Base-by-base conservation (phyloP, 352 stramenopile genomes). In the Globisporangium nagaii region DNA sequence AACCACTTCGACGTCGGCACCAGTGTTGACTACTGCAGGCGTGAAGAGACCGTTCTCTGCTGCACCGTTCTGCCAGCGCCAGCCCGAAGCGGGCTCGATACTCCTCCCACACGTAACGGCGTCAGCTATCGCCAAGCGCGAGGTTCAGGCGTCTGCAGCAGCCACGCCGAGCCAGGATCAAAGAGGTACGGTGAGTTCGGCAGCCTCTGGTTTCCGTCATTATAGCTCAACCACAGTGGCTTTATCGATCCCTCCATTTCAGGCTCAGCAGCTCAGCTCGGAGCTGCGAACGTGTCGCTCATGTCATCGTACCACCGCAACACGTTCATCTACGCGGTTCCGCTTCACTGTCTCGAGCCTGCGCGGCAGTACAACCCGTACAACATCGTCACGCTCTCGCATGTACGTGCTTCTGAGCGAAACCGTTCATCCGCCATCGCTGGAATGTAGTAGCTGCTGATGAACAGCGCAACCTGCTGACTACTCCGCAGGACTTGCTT, bases 241-340 rank as follows among this genome's bases (percentile, higher is more conserved):
- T 13, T 30, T 22, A 35, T 15, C 42, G 27, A 49, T 5, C 11
- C 42, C 11, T 19, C 20, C 3, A 20, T 13, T 10, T 22, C 35
- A 37, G 48, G 9, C 11, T 41, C 37, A 42, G 6, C 3, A 25
- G 24, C 30, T 10, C 39, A 44, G 4, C 32, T 45, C 3, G 19
- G 27, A 4, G 0, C 30, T 3, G 5, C 22, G 17, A 46, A 28
- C 9, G 22, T 40, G 22, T 7, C 20, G 19, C 2, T 56, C 31
- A 53, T 58, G 48, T 0, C 32, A 13, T 36, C 48, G 30, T 60
- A 53, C 22, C 61, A 71, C n/a, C 53, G 53, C 11, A 70, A 85
- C 25, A 84, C 76, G 1, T 91, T 91, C 52, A 62, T 78, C 1
- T 91, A 91, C 28, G 78, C 76, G 3, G 73, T 89, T 2, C 81